Conservation (phyloP, 805 yeast genomes). For the Clavispora vitiphila region DNA sequence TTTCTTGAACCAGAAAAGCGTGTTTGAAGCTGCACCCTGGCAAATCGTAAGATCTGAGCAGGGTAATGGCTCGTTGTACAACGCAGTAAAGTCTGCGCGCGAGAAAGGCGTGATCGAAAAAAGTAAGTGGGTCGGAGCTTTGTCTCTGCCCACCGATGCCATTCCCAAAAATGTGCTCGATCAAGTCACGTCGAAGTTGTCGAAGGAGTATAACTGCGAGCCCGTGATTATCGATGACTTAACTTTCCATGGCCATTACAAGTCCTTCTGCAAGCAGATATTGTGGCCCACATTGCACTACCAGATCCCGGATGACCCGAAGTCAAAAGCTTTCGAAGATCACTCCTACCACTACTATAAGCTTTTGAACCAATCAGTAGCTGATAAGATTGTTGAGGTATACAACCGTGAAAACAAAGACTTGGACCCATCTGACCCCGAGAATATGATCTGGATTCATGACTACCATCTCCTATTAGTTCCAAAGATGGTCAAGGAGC, state of each 20-base stretch:
- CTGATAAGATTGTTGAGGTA: constrained; percentile 62
- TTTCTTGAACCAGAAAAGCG: constrained; percentile 36
- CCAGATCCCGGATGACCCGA: constrained; percentile 93
- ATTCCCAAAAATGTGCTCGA: constrained; percentile 53
- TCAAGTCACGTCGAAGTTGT: constrained; percentile 47
- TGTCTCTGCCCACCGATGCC: constrained; percentile 86
- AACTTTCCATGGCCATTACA: constrained; percentile 86
- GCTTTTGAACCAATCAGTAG: constrained; percentile 69
- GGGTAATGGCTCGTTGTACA: constrained; percentile 86
- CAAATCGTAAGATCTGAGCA: constrained; percentile 58
- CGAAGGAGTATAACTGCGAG: constrained; percentile 48
- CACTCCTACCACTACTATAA: constrained; percentile 89
- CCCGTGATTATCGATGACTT: constrained; percentile 73
- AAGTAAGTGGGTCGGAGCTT: constrained; percentile 78
- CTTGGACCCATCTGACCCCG: constrained; percentile 33
- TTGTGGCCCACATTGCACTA: constrained; percentile 94
- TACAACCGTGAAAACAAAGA: constrained; percentile 54
- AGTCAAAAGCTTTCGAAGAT: constrained; percentile 90
- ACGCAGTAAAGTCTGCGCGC: constrained; percentile 67
- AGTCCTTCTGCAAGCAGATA: constrained; percentile 87
- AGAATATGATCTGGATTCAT: constrained; percentile 84
- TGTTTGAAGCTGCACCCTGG: constrained; percentile 68
- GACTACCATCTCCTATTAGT: constrained; percentile 88
- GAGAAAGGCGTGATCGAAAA: constrained; percentile 32
- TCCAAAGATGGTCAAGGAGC: constrained; percentile 74